phyloP scores from a whole-genome alignment of 306 rosid genomes.

The Gastrolobium bilobum region DNA sequence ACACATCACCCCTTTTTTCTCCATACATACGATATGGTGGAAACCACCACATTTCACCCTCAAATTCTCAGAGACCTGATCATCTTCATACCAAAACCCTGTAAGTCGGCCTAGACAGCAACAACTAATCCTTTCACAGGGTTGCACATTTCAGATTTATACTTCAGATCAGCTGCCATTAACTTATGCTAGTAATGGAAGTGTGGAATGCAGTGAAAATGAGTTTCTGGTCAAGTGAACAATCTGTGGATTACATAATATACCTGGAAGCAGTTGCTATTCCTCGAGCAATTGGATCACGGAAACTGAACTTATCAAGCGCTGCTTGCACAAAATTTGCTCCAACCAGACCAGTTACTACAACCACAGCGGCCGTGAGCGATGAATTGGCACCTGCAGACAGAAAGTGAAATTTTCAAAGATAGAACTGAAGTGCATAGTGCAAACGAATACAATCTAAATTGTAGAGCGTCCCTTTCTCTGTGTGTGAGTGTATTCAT shows the following conservation, averaged over 20 bases:
- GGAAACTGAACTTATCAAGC: constrained; percentile 77
- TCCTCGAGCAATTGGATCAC: constrained; percentile 96
- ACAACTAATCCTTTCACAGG: too few species aligned
- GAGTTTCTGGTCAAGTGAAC: background rate
- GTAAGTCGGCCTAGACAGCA: too few species aligned
- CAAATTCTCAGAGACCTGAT: too few species aligned
- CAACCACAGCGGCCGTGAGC: constrained; percentile 93
- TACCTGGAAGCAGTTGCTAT: constrained; percentile 99
- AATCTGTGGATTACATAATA: constrained; percentile 9
- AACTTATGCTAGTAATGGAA: constrained; percentile 9
- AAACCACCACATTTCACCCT: too few species aligned
- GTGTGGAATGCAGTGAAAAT: constrained; percentile 7
- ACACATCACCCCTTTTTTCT: too few species aligned
- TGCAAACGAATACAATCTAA: constrained; percentile 13
- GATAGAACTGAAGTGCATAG: constrained; percentile 23
- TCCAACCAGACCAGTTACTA: constrained; percentile 90
- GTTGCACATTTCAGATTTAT: too few species aligned
- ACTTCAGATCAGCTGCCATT: background rate
- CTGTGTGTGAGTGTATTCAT: background rate
- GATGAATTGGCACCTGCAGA: constrained; percentile 86
- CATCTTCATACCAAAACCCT: too few species aligned
- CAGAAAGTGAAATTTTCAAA: constrained; percentile 38
- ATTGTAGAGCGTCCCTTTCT: background rate
- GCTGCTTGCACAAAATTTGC: constrained; percentile 94
- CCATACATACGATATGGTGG: too few species aligned